Base-by-base conservation (phyloP, 192 early-diverging fungal species). In the Backusella parvicylindrica region DNA sequence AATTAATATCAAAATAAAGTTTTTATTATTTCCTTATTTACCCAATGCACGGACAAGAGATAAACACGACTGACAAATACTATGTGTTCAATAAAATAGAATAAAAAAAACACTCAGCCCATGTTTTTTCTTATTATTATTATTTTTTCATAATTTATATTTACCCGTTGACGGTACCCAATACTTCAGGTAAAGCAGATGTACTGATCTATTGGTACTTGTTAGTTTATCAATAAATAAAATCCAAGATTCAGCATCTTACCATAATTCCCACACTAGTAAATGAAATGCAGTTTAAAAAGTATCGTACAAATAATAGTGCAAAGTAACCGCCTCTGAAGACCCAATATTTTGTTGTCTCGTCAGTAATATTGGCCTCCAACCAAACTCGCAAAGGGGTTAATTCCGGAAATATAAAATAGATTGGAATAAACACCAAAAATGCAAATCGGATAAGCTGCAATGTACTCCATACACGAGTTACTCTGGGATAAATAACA, bases 101-200 rank as follows among this genome's bases (percentile, higher is more conserved):
- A n/a, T n/a, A 56, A 35, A 53, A 12, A 73, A 35, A 60, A 28
- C 21, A 26, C 28, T 60, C 9, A 60, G 26, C 12, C 12, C 28
- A 41, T 36, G 7, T 64, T 16, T 41, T 5, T 64, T 33, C 23
- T 30, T 50, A 33, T 18, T 2, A 37, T 33, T 53, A 6, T 5
- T 21, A 12, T 31, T 63, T 7, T n/a, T n/a, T n/a, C n/a, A n/a
- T n/a, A n/a, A n/a, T 30, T 36, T 28, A 38, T 40, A 28, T 15
- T 68, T 70, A 68, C 67, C 89, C 88, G 63, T 89, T 91, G 6
- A 91, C 83, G 7, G 85, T 84, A 16, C 89, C 88, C 31, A 89
- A 68, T 26, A 82, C 41, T 65, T 86, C 75, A 2, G 82, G 26
- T 8, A 81, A 73, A n/a, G 86, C 84, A 0, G 88, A 86, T 43